Percentiles rank a stretch among this genome's conserved stretches.
These are phyloP conservation scores for Balakata baccata DNA, from an alignment of 345 rosid species.

Conservation along the genomic window DNA sequence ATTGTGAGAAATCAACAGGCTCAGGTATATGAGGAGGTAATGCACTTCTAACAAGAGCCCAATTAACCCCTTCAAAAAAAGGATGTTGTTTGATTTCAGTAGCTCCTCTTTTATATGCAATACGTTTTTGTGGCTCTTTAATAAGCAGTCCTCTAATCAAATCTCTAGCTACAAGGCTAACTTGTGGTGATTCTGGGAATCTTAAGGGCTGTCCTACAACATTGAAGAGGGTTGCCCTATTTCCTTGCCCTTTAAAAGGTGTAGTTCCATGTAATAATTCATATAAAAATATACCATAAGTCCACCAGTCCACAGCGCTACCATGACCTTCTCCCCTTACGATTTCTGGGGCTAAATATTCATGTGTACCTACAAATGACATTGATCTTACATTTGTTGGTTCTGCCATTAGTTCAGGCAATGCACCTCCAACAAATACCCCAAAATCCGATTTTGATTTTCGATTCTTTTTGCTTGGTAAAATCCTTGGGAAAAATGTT, in stretches of 20 bases:
- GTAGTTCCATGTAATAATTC: slow-evolving; percentile 81
- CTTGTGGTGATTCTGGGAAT: slow-evolving; percentile 74
- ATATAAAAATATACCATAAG: slow-evolving; percentile 77
- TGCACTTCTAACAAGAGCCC: slow-evolving; percentile 87
- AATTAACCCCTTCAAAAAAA: slow-evolving; percentile 80
- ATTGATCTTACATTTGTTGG: slow-evolving; percentile 83
- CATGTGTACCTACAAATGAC: slow-evolving; percentile 96
- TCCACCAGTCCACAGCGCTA: slow-evolving; percentile 98
- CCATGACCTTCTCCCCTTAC: slow-evolving; percentile 97
- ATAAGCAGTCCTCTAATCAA: slow-evolving; percentile 69
- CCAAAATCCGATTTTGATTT: slow-evolving; percentile 86
- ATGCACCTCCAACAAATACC: slow-evolving; percentile 49
- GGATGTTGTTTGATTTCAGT: slow-evolving; percentile 92
- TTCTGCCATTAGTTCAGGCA: slow-evolving; percentile 92
- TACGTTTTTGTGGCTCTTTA: slow-evolving; percentile 77
- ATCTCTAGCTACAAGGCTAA: slow-evolving; percentile 64
- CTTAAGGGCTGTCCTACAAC: slow-evolving; percentile 80
- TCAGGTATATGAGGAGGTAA: slow-evolving; percentile 83
- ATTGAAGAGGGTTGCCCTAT: slow-evolving; percentile 76
- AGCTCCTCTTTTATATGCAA: slow-evolving; percentile 82
- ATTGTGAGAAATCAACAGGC: slow-evolving; percentile 60
- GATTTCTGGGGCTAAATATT: slow-evolving; percentile 86
- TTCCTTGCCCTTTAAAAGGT: slow-evolving; percentile 90
- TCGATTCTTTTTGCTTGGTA: slow-evolving; percentile 69
- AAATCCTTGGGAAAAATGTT: slow-evolving; percentile 70